Evolutionary conservation across 2,329 filamentous ascomycete genomes (phyloP), one percentile per base, ranked within the genome.

Genomic region (Fusarium praegraminearum): DNA sequence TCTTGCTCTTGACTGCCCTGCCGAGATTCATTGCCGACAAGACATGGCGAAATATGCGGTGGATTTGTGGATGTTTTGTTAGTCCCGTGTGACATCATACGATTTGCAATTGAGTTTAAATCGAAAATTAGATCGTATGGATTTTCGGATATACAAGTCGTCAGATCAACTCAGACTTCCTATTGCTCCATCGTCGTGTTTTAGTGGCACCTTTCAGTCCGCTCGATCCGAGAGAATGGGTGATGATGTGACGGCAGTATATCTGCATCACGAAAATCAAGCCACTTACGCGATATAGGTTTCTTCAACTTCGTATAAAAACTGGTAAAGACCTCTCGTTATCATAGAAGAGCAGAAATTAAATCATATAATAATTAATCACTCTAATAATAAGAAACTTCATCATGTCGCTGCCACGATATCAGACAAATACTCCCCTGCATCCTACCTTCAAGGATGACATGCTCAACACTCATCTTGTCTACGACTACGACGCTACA

Each of bases 401-500:
- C 10, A 60, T 18, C 15, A 75, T 75, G 73, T 55, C 60, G 26
- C 58, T 75, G 4, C 73, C 73, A 9, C 53, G 62, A 46, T 75
- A 74, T 20, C 73, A 75, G 22, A 70, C 70, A 57, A 74, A 75
- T 20, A 75, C 73, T 3, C 73, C 73, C 7, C 61, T 75, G 3
- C 61, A 75, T n/a, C 60, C 71, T n/a, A 70, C 73, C 2, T 75
- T 75, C 53, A 80, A 87, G 43, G 75, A 80, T 36, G 86, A 89
- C 64, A 81, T 89, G 36, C 79, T 79, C 44, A 80, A 88, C 69
- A 81, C 83, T 4, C 86, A 88, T 65, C 78, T 88, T 2, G 80
- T 89, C 55, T 89, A 89, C 74, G 85, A 89, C 67, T 88, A 88
- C 67, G 80, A 83, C 41, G 85, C 84, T 1, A 76, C 83, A 54